phyloP scores from a whole-genome alignment of 371 early-diverging fungal genomes.

The Mucor circinelloides region DNA sequence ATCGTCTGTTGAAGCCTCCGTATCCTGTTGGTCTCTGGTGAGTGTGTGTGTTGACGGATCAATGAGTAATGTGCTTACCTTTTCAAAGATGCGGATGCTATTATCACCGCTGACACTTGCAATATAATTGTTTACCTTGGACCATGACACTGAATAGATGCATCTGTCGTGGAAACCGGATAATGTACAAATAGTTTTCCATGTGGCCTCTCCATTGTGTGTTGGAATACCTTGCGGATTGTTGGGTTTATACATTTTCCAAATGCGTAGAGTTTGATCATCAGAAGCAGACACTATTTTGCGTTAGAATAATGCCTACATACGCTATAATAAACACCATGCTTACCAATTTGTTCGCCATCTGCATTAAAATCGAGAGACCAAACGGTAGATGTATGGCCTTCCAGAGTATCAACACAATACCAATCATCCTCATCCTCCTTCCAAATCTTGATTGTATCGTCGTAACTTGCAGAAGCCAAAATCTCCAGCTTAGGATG shows the following conservation, averaged over 20 bases:
- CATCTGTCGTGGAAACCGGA: constrained; percentile 75
- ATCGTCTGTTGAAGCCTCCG: constrained; percentile 21
- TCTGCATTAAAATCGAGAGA: constrained; percentile 82
- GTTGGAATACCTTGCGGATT: constrained; percentile 48
- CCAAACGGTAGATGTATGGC: constrained; percentile 95
- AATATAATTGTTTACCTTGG: constrained; percentile 65
- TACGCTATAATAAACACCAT: not conserved
- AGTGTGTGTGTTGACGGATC: not conserved
- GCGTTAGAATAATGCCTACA: not conserved
- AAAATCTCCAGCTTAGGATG: constrained; percentile 88
- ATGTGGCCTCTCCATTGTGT: constrained; percentile 61
- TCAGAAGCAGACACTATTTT: constrained; percentile 82
- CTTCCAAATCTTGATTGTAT: constrained; percentile 92
- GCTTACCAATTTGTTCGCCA: constrained; percentile 69
- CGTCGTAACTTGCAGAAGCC: constrained; percentile 92
- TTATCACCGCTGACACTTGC: constrained; percentile 91
- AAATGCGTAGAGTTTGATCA: constrained; percentile 84
- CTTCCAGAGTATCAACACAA: constrained; percentile 82
- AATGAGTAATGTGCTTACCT: constrained; percentile 22
- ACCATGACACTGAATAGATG: constrained; percentile 94
- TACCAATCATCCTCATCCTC: constrained; percentile 95
- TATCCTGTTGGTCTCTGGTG: constrained; percentile 2
- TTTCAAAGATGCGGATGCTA: constrained; percentile 66
- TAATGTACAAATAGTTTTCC: constrained; percentile 70
- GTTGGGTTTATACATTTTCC: constrained; percentile 64